Evolutionary conservation across 116 monocot genomes (phyloP).

Genomic region (Thalassia testudinum): DNA sequence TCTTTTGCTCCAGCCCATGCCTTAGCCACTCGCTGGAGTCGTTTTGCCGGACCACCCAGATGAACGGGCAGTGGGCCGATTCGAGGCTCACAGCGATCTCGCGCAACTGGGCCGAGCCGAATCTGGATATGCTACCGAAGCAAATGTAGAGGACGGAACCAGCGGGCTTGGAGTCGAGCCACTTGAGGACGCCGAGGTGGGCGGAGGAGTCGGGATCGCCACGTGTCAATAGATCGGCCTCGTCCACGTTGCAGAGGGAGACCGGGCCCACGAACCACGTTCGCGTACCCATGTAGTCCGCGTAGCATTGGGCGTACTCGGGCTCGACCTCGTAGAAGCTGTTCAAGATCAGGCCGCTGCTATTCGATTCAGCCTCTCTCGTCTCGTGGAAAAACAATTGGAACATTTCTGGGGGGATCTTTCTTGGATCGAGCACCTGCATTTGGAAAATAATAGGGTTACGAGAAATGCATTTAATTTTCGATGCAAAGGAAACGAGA

Average conservation of each 20-base stretch:
- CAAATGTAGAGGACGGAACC: slow-evolving; percentile 23
- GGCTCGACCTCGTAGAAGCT: slow-evolving; percentile 15
- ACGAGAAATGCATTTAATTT: too few relatives aligned
- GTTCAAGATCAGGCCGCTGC: slow-evolving; percentile 8
- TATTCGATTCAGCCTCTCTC: background rate
- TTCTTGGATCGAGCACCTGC: too few relatives aligned
- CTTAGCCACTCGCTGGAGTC: background rate
- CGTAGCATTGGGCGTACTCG: slow-evolving; percentile 4
- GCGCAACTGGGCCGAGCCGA: slow-evolving; percentile 7
- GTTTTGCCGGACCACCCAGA: slow-evolving; percentile 3
- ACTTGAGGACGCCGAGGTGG: slow-evolving; percentile 8
- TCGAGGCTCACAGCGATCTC: slow-evolving; percentile 20
- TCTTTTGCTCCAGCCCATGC: background rate
- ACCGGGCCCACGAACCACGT: slow-evolving; percentile 23
- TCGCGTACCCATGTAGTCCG: background rate
- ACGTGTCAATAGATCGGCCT: background rate
- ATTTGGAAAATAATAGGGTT: too few relatives aligned
- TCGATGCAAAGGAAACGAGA: too few relatives aligned
- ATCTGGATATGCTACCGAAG: slow-evolving; percentile 19
- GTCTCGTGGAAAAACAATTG: too few relatives aligned
- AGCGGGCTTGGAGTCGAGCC: slow-evolving; percentile 12
- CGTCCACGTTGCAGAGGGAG: slow-evolving; percentile 5
- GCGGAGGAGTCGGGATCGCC: slow-evolving; percentile 2
- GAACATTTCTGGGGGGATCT: too few relatives aligned
- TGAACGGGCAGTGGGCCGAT: slow-evolving; percentile 2